Conservation (phyloP, 108 stramenopile genomes). For the Bacterosira constricta region DNA sequence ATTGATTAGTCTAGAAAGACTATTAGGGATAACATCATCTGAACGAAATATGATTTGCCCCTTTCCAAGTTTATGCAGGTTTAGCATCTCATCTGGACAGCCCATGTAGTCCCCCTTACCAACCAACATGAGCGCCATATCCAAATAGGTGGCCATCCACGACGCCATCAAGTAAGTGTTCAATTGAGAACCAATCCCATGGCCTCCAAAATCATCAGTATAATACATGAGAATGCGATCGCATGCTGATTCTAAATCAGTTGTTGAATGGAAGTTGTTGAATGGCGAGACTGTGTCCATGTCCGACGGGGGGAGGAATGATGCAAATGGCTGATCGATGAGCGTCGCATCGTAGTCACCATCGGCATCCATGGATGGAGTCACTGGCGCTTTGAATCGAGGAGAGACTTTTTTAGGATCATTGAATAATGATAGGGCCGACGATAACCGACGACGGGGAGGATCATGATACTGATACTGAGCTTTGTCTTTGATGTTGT, state of each 20-base stretch:
- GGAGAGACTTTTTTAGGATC: no score
- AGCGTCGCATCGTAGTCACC: no score
- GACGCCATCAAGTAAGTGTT: conserved; percentile 34
- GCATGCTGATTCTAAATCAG: conserved; percentile 9
- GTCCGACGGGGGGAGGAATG: no score
- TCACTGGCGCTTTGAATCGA: no score
- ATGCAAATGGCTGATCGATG: no score
- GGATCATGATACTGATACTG: no score
- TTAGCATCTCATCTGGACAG: conserved; percentile 18
- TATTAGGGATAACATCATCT: conserved; percentile 25
- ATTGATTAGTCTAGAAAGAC: not conserved
- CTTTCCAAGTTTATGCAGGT: not conserved
- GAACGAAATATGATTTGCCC: not conserved
- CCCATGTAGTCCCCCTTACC: conserved; percentile 13
- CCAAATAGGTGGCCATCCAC: conserved; percentile 21
- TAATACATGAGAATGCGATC: conserved; percentile 33
- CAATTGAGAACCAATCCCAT: conserved; percentile 20
- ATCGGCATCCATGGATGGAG: no score
- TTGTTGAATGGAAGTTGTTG: no score
- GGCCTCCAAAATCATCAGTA: not conserved
- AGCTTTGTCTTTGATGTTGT: no score
- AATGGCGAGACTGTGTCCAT: no score
- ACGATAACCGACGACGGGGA: no score
- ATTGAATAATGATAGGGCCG: no score
- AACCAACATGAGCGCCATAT: conserved; percentile 28